A percentile compares a stretch with the other conserved stretches of the same genome.
These are phyloP conservation scores for Salix arbutifolia DNA, from an alignment of 345 rosid genomes.

Conservation along the genomic window DNA sequence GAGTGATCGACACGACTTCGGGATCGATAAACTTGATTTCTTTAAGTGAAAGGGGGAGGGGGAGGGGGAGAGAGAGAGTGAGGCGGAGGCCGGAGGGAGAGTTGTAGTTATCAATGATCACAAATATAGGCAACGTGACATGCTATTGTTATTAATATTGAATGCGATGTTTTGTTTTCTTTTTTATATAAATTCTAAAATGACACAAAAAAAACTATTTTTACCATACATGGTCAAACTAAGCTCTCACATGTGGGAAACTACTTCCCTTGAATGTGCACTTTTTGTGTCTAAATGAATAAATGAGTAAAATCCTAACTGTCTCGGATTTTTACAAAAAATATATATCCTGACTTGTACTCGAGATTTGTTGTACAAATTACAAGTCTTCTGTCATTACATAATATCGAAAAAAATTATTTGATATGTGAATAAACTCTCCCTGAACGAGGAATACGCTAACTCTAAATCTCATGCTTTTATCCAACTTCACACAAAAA, in stretches of 20 bases:
- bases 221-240: not conserved
- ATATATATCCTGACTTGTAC: no score
- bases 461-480: not conserved
- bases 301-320: no score
- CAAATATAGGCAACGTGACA: constrained; percentile 13
- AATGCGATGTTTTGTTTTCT: not conserved
- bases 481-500: not conserved
- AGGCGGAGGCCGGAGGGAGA: not conserved
- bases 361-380: rapidly evolving
- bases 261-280: no score
- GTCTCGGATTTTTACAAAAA: no score
- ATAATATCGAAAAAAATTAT: not conserved
- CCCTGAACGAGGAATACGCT: not conserved
- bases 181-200: not conserved
- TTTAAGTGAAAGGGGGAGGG: not conserved
- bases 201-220: no score
- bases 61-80: not conserved
- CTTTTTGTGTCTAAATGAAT: no score
- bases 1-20: constrained; percentile 28
- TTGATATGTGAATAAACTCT: no score
- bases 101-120: constrained; percentile 6
- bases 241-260: not conserved
- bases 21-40: constrained; percentile 13
- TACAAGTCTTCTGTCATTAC: no score
- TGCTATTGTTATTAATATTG: not conserved